Evolutionary conservation across 768 basidiomycete species (phyloP).

Genomic region (Nidula microcarpa): DNA sequence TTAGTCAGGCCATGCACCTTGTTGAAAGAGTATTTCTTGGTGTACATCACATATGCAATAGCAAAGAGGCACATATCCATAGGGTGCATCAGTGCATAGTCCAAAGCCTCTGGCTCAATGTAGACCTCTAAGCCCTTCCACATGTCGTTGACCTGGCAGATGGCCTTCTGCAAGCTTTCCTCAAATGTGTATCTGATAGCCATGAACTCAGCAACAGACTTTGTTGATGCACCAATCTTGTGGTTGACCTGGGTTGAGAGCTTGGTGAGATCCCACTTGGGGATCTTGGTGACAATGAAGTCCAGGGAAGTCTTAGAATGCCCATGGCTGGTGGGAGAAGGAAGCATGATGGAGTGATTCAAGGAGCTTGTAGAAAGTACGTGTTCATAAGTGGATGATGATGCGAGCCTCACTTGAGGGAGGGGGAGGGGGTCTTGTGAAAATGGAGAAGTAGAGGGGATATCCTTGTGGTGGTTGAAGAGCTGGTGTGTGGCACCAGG

Average conservation of each 20-base stretch:
- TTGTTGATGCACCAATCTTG: constrained; percentile 95
- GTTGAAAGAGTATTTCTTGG: constrained; percentile 87
- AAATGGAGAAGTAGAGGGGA: no score
- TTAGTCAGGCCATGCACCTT: constrained; percentile 90
- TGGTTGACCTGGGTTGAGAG: constrained; percentile 93
- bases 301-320: constrained; percentile 94
- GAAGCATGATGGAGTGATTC: no score
- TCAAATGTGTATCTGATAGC: constrained; percentile 99
- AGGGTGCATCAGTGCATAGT: constrained; percentile 73
- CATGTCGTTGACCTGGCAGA: constrained; percentile 94
- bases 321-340: no score
- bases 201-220: constrained; percentile 99
- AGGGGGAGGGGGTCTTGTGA: no score
- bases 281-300: constrained; percentile 99
- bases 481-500: no score
- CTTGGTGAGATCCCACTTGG: constrained; percentile 99
- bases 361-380: no score
- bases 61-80: constrained; percentile 97
- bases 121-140: constrained; percentile 98
- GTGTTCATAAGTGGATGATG: no score
- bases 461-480: no score
- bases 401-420: no score
- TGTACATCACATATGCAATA: constrained; percentile 97
- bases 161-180: constrained; percentile 96
- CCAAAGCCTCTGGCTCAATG: constrained; percentile 81